Evolutionary conservation across 768 basidiomycete genomes (phyloP), one percentile per base, ranked within the genome.

Genomic region (Megacollybia marginata): DNA sequence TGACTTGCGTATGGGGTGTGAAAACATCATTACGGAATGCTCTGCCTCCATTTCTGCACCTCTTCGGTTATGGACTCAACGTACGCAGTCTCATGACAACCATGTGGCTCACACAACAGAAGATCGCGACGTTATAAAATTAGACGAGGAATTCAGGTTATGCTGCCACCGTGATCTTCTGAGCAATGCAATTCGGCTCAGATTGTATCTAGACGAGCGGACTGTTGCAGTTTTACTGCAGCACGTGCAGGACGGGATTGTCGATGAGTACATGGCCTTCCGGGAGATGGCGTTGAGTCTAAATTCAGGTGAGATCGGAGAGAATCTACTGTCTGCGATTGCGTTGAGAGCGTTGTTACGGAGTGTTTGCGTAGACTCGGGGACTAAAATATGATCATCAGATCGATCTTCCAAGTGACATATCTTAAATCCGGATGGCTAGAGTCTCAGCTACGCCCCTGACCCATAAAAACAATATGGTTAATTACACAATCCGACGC

Each of bases 1-100:
- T 44, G 87, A 86, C 31, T 79, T 97, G 28, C 89, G 92, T 59
- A 72, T 73, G 15, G 85, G 83, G 0, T 98, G 94, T 67, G 92
- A 95, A 68, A 80, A 82, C 36, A 76, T 92, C 34, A 95, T 98
- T 50, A 65, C 73, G 3, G 65, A 76, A 12, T 83, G 83, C 53
- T 73, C 82, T 8, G 67, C 72, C 35, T 63, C 71, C 0, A 73
- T 88, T 20, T 81, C 81, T 38, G 68, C 70, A 4, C 77, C 85
- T 0, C 63, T 93, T 15, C 78, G 72, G 32, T 59, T 69, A 16
- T 94, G 90, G 82, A 67, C 82, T 1, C 15, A 40, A 13, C 38
- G 2, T 13, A 8, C 18, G 38, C 38, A 40, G 18, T 40, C 38
- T 40, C 38, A 40, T 18, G 18, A 40, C 38, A 40, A 8, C 15